Base-by-base conservation (phyloP, 495 filamentous ascomycete species). In the Tuber brumale region DNA sequence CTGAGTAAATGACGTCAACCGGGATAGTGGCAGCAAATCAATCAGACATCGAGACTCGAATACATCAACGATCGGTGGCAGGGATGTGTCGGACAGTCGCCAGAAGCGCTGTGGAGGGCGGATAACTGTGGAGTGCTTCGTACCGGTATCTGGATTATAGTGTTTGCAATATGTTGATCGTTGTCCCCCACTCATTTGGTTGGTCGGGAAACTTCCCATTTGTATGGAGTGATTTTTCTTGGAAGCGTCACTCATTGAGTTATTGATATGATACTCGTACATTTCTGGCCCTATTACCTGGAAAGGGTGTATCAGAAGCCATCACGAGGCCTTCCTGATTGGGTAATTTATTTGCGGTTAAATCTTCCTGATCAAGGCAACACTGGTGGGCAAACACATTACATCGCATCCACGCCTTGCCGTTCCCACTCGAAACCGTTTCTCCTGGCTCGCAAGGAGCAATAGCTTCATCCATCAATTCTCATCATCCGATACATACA, bases 1-100 rank as follows among this genome's bases (percentile, higher is more conserved):
- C 76, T 80, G 78, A 80, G 70, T 21, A 51, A 73, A 74, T 80
- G 78, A 80, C 78, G 78, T 80, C 78, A 80, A 57, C 44, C 69
- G 57, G 57, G 39, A 71, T 10, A 51, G 35, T 72, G 70, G 46
- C 57, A 51, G 18, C 44, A 45, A 35, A 39, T 51, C 35, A 23
- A 37, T 51, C 43, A 51, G 51, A 23, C 42, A 44, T 69, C 46
- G n/a, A 39, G 72, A 70, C n/a, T n/a, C n/a, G n/a, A n/a, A n/a
- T n/a, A 70, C 57, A 70, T 72, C 77, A 57, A 46, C 51, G 70
- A 79, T 79, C 76, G 76, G 69, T 71, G 73, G 51, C 76, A 75
- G 35, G 76, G 76, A 77, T 78, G 43, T 73, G 70, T 45, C 48
- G 78, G 66, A 72, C 44, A 79, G 75, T 76, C 74, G 48, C 75